phyloP scores from a whole-genome alignment of 352 stramenopile genomes.

The Phytophthora europaea region DNA sequence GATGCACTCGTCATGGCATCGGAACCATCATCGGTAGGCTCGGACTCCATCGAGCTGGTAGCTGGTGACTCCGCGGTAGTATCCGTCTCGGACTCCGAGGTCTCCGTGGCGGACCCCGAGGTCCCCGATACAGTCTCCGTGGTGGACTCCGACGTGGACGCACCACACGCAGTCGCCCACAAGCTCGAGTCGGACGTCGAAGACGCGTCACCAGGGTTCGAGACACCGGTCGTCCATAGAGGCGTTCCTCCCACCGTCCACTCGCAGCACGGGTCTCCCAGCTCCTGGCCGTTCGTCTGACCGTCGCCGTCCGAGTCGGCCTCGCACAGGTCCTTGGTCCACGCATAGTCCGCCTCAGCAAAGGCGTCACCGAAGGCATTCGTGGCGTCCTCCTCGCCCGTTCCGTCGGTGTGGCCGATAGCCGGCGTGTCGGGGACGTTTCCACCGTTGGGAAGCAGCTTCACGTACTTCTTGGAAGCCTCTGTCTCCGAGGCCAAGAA shows the following conservation, averaged over 20 bases:
- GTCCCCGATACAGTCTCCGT: not conserved
- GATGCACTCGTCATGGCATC: not conserved
- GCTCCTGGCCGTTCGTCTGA: slow-evolving; percentile 33
- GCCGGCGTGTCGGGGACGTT: slow-evolving; percentile 44
- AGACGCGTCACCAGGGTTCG: slow-evolving; percentile 21
- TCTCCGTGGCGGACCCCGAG: not conserved
- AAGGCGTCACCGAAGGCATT: slow-evolving; percentile 52
- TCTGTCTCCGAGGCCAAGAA: slow-evolving; percentile 15
- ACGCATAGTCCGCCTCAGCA: slow-evolving; percentile 12
- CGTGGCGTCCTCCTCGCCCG: slow-evolving; percentile 10
- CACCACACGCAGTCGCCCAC: slow-evolving; percentile 27
- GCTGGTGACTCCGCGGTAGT: not conserved
- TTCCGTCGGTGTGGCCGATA: slow-evolving; percentile 45
- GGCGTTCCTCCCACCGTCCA: slow-evolving; percentile 12
- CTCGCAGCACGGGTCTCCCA: slow-evolving; percentile 30
- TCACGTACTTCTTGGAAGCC: slow-evolving; percentile 29
- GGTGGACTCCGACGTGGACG: not conserved
- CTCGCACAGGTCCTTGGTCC: slow-evolving; percentile 38
- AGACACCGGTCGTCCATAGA: slow-evolving; percentile 36
- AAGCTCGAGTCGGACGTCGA: slow-evolving; percentile 33
- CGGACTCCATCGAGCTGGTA: not conserved
- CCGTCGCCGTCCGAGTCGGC: slow-evolving; percentile 38
- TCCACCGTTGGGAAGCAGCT: slow-evolving; percentile 44
- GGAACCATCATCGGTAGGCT: not conserved
- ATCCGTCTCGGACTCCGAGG: not conserved